Percentiles rank a stretch among this genome's conserved stretches.
Evolutionary conservation across 176 grass and related monocot species (phyloP).

Genomic region (Aegilops tauschii): DNA sequence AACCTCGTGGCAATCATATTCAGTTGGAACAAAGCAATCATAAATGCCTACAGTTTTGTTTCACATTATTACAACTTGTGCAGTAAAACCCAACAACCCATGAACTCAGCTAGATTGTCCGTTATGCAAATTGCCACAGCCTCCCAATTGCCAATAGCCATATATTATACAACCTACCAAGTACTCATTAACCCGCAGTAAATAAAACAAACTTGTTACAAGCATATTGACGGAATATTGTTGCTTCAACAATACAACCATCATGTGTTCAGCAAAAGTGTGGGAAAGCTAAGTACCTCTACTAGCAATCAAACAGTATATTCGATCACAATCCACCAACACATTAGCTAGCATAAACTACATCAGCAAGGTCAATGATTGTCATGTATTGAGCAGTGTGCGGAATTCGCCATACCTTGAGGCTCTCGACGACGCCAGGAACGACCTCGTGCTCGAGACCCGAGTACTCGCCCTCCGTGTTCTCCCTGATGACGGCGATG

Average conservation of each 20-base stretch:
- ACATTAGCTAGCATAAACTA: background rate
- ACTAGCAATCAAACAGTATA: background rate
- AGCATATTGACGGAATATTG: background rate
- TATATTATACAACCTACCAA: background rate
- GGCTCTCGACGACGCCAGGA: conserved; percentile 87
- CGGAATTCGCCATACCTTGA: conserved; percentile 60
- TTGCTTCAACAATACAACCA: background rate
- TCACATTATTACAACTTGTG: background rate
- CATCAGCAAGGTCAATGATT: background rate
- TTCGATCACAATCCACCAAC: background rate
- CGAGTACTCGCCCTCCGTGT: conserved; percentile 95
- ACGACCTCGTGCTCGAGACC: conserved; percentile 98
- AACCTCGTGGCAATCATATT: background rate
- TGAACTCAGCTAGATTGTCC: background rate
- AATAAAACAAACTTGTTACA: background rate
- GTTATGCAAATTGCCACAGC: background rate
- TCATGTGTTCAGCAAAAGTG: background rate
- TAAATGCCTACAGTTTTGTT: background rate
- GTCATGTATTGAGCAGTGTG: background rate
- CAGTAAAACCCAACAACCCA: background rate
- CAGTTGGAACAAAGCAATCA: background rate
- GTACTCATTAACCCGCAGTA: background rate
- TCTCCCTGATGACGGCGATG: conserved; percentile 99
- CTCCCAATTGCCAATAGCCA: background rate
- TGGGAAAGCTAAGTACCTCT: background rate